Percentiles rank a stretch among this genome's conserved stretches.
phyloP scores from a whole-genome alignment of 2,329 filamentous ascomycete genomes.

The Laburnicola sp. region DNA sequence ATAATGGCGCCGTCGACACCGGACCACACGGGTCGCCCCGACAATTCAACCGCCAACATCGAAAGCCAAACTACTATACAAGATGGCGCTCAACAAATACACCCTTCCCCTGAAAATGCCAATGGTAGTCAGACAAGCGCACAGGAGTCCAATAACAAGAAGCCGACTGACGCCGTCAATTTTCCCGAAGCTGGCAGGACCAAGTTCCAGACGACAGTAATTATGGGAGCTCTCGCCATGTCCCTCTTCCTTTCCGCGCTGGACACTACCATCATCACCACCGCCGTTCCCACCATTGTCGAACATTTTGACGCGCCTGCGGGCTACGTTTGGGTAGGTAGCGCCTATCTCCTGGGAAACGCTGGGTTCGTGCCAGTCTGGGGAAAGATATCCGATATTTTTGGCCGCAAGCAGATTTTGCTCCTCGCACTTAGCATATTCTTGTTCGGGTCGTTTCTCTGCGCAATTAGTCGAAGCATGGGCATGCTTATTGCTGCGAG shows the following conservation, averaged over 20 bases:
- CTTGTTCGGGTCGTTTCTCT: slow-evolving; percentile 50
- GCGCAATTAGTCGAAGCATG: slow-evolving; percentile 50
- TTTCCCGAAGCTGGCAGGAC: too few species aligned
- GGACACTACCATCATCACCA: not conserved
- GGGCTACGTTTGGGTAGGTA: slow-evolving; percentile 75
- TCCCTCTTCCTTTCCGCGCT: slow-evolving; percentile 35
- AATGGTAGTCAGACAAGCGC: too few species aligned
- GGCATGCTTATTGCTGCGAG: slow-evolving; percentile 55
- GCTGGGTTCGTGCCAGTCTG: slow-evolving; percentile 67
- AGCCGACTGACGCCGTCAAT: too few species aligned
- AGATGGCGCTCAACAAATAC: too few species aligned
- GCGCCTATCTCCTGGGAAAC: slow-evolving; percentile 68
- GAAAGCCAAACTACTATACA: too few species aligned
- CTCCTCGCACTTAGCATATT: slow-evolving; percentile 41
- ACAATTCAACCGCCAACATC: too few species aligned
- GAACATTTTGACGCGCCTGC: slow-evolving; percentile 63
- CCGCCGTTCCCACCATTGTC: slow-evolving; percentile 57
- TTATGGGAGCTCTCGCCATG: not conserved
- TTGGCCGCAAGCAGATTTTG: slow-evolving; percentile 57
- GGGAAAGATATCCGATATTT: slow-evolving; percentile 61
- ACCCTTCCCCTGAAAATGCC: too few species aligned
- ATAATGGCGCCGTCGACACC: too few species aligned
- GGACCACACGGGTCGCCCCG: too few species aligned
- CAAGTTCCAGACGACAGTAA: too few species aligned
- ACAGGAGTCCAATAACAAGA: too few species aligned